These are phyloP conservation scores for Pythium dissotocum DNA, from an alignment of 352 stramenopile species.

Conservation along the genomic window DNA sequence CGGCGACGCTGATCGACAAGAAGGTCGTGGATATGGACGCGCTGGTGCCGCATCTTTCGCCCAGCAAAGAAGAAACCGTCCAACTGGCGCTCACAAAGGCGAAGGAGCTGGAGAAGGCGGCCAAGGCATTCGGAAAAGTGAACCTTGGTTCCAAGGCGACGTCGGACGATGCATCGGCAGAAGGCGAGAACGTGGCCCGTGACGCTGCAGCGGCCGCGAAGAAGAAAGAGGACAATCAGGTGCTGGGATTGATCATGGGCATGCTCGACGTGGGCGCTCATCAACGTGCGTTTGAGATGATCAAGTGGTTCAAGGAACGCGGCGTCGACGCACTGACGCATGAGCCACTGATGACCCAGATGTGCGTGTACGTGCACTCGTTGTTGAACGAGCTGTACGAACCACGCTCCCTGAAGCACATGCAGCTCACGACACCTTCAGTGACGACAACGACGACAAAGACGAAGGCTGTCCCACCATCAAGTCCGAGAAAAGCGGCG, in stretches of 20 bases:
- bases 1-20: slow-evolving; percentile 86
- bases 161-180: slow-evolving; percentile 15
- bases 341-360: slow-evolving; percentile 57
- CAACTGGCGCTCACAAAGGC: slow-evolving; percentile 35
- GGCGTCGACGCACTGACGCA: slow-evolving; percentile 71
- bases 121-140: slow-evolving; percentile 74
- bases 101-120: slow-evolving; percentile 56
- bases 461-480: slow-evolving; percentile 3
- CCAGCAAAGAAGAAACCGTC: slow-evolving; percentile 65
- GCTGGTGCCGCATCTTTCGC: slow-evolving; percentile 78
- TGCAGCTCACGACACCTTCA: slow-evolving; percentile 35
- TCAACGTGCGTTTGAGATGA: slow-evolving; percentile 75
- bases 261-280: slow-evolving; percentile 74
- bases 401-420: slow-evolving; percentile 51
- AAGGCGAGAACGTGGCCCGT: slow-evolving; percentile 32
- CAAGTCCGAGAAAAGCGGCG: background rate
- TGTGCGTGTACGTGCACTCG: slow-evolving; percentile 69
- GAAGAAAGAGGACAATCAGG: slow-evolving; percentile 64
- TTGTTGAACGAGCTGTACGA: slow-evolving; percentile 60
- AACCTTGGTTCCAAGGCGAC: slow-evolving; percentile 51
- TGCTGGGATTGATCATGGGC: slow-evolving; percentile 81
- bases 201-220: slow-evolving; percentile 26
- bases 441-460: background rate
- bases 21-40: slow-evolving; percentile 74
- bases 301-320: slow-evolving; percentile 69